Conservation (phyloP, 2,329 filamentous ascomycete species). For the Neonectria neomacrospora region DNA sequence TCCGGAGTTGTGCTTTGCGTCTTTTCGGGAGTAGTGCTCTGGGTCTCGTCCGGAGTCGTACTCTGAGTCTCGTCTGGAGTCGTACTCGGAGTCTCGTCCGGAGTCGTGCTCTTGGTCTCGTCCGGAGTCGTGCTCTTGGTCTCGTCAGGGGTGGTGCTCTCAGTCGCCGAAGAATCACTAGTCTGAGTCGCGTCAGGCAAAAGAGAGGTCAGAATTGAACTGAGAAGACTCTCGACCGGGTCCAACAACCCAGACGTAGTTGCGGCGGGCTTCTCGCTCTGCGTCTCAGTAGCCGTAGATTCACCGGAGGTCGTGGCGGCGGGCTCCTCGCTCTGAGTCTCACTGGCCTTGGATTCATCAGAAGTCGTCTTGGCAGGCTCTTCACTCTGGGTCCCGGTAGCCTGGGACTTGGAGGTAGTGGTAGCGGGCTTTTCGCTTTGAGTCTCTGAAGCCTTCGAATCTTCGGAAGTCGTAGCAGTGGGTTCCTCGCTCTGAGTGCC, state of each 20-base stretch:
- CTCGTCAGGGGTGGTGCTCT: background rate
- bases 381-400: background rate
- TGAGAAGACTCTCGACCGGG: slow-evolving; percentile 37
- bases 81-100: slow-evolving; percentile 12
- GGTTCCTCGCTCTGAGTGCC: background rate
- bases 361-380: background rate
- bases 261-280: background rate
- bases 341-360: background rate
- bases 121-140: slow-evolving; percentile 23
- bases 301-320: background rate
- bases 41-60: background rate
- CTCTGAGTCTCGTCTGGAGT: slow-evolving; percentile 10
- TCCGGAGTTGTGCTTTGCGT: background rate
- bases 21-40: background rate
- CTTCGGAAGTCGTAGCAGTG: slow-evolving; percentile 16
- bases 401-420: background rate
- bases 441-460: background rate
- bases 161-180: background rate
- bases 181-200: slow-evolving; percentile 27
- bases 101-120: background rate
- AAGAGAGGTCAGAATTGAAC: slow-evolving; percentile 32
- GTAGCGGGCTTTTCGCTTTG: background rate
- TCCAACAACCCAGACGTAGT: slow-evolving; percentile 35
- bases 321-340: slow-evolving; percentile 23
- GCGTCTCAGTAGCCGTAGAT: slow-evolving; percentile 6